A percentile compares a stretch with the other conserved stretches of the same genome.
Evolutionary conservation across 805 yeast species (phyloP).

Genomic region (Sugiyamaella chiloensis): DNA sequence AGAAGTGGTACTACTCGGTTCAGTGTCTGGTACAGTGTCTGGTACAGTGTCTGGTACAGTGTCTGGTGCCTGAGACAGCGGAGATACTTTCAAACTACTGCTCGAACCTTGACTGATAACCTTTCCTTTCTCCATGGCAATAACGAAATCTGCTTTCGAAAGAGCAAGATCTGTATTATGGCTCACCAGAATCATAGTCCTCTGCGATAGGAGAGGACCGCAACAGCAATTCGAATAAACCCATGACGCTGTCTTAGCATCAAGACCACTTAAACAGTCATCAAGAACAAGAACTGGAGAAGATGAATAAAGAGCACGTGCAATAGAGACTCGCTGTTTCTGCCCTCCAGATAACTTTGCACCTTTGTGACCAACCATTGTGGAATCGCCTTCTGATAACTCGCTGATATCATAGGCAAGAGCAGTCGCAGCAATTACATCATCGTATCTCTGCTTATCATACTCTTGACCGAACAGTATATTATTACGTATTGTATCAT

Average conservation of each 20-base stretch:
- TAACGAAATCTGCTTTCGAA: constrained; percentile 58
- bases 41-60: no score
- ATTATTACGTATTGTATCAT: constrained; percentile 68
- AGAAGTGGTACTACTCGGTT: no score
- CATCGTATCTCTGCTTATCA: constrained; percentile 47
- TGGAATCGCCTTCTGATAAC: constrained; percentile 66
- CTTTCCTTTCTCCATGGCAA: constrained; percentile 63
- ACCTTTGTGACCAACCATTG: constrained; percentile 83
- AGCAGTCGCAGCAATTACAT: constrained; percentile 59
- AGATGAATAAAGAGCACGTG: constrained; percentile 69
- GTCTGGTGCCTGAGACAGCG: no score
- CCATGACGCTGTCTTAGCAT: constrained; percentile 74
- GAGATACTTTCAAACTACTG: no score
- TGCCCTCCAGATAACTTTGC: constrained; percentile 83
- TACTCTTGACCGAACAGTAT: constrained; percentile 61
- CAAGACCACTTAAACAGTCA: constrained; percentile 79
- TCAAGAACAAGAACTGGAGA: constrained; percentile 65
- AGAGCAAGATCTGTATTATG: constrained; percentile 62
- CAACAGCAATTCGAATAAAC: constrained; percentile 65
- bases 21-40: no score
- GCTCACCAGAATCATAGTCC: constrained; percentile 67
- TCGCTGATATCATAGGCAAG: constrained; percentile 58
- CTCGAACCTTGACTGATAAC: constrained; percentile 57
- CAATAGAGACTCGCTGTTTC: constrained; percentile 73
- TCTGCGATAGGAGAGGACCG: constrained; percentile 45